Conservation (phyloP, 2,329 filamentous ascomycete species). For the Aotearoamyces nothofagi region DNA sequence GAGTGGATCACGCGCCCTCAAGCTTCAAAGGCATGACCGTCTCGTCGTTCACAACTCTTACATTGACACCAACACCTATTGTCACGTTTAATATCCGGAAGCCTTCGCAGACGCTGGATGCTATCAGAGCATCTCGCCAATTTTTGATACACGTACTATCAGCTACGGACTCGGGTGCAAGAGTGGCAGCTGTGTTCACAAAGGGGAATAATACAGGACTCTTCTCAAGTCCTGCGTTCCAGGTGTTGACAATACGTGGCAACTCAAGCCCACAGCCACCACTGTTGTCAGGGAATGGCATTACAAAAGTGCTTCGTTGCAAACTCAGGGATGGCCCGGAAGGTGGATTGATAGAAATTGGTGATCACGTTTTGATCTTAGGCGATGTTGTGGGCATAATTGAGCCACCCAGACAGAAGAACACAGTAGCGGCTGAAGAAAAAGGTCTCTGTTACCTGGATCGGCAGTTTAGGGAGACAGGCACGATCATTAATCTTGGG, state of each 20-base stretch:
- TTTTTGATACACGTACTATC: constrained; percentile 15
- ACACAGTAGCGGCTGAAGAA: constrained; percentile 1
- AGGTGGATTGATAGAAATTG: constrained; percentile 10
- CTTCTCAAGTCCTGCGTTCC: constrained; percentile 3
- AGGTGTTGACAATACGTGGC: constrained; percentile 1
- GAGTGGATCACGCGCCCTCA: background rate
- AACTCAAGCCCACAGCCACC: constrained; percentile 3
- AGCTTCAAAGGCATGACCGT: constrained; percentile 14
- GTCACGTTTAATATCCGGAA: constrained; percentile 19
- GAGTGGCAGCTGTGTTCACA: constrained; percentile 14
- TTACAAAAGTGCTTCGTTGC: constrained; percentile 10
- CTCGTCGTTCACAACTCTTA: constrained; percentile 19
- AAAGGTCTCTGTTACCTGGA: constrained; percentile 4
- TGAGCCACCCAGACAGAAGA: constrained; percentile 3
- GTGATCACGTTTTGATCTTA: constrained; percentile 16
- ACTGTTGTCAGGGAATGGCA: constrained; percentile 5
- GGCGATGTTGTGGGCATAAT: constrained; percentile 11
- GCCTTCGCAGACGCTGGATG: constrained; percentile 15
- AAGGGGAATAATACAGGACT: constrained; percentile 6
- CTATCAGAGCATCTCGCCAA: constrained; percentile 7
- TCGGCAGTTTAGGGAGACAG: constrained; percentile 3
- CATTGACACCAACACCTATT: constrained; percentile 15
- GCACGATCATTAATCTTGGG: constrained; percentile 3
- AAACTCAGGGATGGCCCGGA: constrained; percentile 5
- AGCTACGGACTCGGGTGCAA: constrained; percentile 7